Evolutionary conservation across 306 rosid genomes (phyloP).

Genomic region (Fagus sylvatica): DNA sequence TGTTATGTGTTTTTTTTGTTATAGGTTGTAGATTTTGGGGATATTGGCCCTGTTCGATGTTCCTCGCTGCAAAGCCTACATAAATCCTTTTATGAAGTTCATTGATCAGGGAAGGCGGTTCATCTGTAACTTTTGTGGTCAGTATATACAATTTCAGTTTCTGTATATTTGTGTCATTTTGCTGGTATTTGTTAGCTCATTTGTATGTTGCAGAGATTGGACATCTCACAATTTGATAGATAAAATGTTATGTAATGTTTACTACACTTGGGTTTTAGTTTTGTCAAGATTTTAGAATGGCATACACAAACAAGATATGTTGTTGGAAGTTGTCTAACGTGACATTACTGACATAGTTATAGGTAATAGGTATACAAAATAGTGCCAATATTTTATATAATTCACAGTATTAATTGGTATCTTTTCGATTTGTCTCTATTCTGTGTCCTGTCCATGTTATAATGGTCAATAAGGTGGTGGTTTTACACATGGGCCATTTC

Average conservation of each 20-base stretch:
- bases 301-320: background rate
- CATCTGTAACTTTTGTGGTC: constrained; percentile 95
- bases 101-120: constrained; percentile 95
- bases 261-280: background rate
- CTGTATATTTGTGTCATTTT: constrained; percentile 1
- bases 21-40: constrained; percentile 99
- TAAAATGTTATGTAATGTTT: background rate
- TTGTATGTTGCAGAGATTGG: constrained; percentile 8
- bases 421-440: background rate
- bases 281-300: background rate
- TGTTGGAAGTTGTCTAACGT: no score
- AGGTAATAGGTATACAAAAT: background rate
- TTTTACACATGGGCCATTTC: constrained; percentile 2
- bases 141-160: constrained; percentile 34
- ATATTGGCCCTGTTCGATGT: constrained; percentile 97
- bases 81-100: constrained; percentile 97
- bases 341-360: background rate
- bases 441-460: no score
- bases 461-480: background rate
- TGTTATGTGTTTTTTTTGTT: constrained; percentile 12
- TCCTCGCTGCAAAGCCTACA: constrained; percentile 94
- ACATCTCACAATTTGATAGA: background rate
- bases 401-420: background rate
- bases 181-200: constrained; percentile 11
- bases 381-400: background rate